Evolutionary conservation across 1,284 basidiomycete genomes (phyloP), one percentile per base, ranked within the genome.

Genomic region (Trametes versicolor): DNA sequence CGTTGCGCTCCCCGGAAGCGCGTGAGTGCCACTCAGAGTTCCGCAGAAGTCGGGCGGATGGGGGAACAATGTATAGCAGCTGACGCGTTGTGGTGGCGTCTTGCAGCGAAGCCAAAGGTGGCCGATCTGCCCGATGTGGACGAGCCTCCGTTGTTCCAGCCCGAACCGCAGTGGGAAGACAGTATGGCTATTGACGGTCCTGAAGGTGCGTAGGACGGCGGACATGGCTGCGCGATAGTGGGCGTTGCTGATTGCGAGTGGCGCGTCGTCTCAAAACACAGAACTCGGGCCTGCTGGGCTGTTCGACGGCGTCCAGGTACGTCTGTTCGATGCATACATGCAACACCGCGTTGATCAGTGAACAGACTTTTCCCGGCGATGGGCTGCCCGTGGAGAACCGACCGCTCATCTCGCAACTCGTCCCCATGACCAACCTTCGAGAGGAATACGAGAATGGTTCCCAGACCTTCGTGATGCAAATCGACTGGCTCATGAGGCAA

Each of bases 381-480:
- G 67, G 64, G n/a, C 57, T 62, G 9, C 60, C 66, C 15, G n/a
- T 65, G 62, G 80, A 78, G 13, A 73, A 78, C 39, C 79, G 83
- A 19, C 87, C 87, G 6, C 76, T 90, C 45, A 81, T 92, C 59
- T 82, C 83, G 58, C 71, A 76, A 15, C 75, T 87, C 21, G 77
- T 79, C 23, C 79, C 85, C 2, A 85, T 89, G 64, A 75, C 81
- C 2, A 75, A 80, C 4, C 77, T 91, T 50, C 83, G 86, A 37
- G 78, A 76, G 8, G 93, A 95, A 78, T 95, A 94, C 75, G 82
- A 86, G 65, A 82, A 81, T 41, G 88, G 88, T 3, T 82, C 83
- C 1, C 76, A 78, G 2, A 73, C 79, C 10, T 92, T 94, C 70
- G 74, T 90, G 12, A 80, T 84, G 62, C 92, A 91, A 75, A 90